These are phyloP conservation scores for Arabis hirsuta DNA, from an alignment of 345 rosid species.

Conservation along the genomic window DNA sequence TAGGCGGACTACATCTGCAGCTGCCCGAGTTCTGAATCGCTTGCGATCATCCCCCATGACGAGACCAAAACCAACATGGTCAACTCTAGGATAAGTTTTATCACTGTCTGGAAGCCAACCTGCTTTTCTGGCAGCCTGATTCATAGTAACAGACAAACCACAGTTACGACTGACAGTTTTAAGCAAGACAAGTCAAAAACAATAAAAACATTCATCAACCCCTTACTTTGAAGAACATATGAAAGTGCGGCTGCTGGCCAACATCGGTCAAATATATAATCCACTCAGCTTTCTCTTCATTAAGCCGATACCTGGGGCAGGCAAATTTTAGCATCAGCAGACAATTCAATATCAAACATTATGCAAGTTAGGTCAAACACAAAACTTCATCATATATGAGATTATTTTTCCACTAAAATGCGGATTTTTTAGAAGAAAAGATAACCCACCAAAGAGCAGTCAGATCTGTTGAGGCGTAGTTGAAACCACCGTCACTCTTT, in stretches of 20 bases:
- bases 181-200: neutral
- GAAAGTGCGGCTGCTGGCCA: conserved; percentile 87
- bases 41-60: conserved; percentile 86
- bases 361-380: neutral
- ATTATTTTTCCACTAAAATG: no score
- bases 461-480: conserved; percentile 82
- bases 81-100: conserved; percentile 55
- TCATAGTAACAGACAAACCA: neutral
- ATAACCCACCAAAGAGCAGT: conserved; percentile 80
- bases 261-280: conserved; percentile 85
- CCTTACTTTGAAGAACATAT: conserved; percentile 75
- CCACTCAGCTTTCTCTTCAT: conserved; percentile 89
- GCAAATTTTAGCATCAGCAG: no score
- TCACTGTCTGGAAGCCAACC: conserved; percentile 71
- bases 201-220: neutral
- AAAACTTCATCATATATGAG: no score
- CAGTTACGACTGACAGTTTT: neutral
- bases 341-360: neutral
- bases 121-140: conserved; percentile 75
- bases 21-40: conserved; percentile 70
- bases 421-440: no score
- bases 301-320: conserved; percentile 71
- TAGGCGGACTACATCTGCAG: conserved; percentile 67
- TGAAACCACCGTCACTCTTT: conserved; percentile 88
- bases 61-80: conserved; percentile 87